Evolutionary conservation across 345 rosid genomes (phyloP).

Genomic region (Camelina neglecta): DNA sequence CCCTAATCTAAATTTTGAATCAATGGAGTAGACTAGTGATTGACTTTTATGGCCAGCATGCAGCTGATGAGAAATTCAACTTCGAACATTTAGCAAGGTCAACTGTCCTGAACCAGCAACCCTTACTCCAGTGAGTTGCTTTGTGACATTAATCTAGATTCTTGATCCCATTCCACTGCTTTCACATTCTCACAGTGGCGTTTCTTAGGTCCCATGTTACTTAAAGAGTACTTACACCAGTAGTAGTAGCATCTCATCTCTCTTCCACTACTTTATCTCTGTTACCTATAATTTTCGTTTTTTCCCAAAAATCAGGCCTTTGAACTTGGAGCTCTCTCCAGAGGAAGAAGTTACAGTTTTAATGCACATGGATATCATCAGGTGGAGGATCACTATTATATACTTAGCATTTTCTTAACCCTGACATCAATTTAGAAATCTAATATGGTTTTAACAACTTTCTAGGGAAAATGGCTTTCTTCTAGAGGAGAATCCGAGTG

Average conservation of each 20-base stretch:
- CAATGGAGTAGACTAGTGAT: conserved; percentile 25
- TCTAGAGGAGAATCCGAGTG: conserved; percentile 80
- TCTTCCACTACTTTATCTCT: conserved; percentile 5
- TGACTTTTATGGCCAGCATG: conserved; percentile 69
- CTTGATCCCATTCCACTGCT: conserved; percentile 15
- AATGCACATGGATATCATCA: conserved; percentile 86
- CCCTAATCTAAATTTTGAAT: neutral
- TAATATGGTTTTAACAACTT: neutral
- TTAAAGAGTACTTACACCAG: conserved; percentile 9
- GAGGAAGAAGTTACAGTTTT: conserved; percentile 86
- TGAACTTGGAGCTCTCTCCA: conserved; percentile 89
- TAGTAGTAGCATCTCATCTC: neutral
- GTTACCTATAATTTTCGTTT: neutral
- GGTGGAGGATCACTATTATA: conserved; percentile 52
- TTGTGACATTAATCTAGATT: conserved; percentile 35
- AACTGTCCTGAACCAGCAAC: conserved; percentile 93
- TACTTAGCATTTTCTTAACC: conserved; percentile 17
- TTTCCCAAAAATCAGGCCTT: conserved; percentile 53
- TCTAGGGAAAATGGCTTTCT: conserved; percentile 87
- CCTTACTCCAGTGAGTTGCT: conserved; percentile 80
- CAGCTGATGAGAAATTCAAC: conserved; percentile 98
- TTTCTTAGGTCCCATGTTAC: neutral
- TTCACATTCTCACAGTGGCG: neutral
- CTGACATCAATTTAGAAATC: neutral
- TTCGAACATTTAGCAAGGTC: conserved; percentile 83